Base-by-base conservation (phyloP, 306 rosid genomes). In the Biancaea sappan region DNA sequence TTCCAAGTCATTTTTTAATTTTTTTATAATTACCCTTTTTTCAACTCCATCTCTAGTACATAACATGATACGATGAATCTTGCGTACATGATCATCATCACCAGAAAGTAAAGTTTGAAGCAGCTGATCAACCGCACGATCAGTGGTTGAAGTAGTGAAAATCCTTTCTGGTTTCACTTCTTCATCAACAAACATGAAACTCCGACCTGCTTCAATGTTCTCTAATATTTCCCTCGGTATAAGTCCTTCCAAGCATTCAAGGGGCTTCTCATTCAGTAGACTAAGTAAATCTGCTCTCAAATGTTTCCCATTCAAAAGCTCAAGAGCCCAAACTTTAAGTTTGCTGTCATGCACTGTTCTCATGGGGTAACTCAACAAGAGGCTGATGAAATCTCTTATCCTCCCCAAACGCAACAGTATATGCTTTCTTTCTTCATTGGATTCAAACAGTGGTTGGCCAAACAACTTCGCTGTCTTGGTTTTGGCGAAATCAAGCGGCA, bases 101-200 rank as follows among this genome's bases (percentile, higher is more conserved):
- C 18, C 12, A 47, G 26, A 26, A 18, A n/a, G 0, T 44, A 74
- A 16, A 28, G 35, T 60, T 21, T 60, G 72, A 38, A 67, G 3
- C 9, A 80, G 58, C 50, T 80, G 83, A 2, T 18, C 4, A 22
- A 48, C 44, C 11, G 60, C 46, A 68, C 48, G 73, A 48, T 68
- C 56, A 2, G 1, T 21, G 6, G 74, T 2, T 69, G 22, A 31
- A 18, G 26, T 41, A 18, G 26, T 41, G 40, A 80, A 60, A 50
- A 80, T 51, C 9, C 6, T 52, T 37, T 51, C 26, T 28, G 76
- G 71, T 59, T 32, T 47, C 8, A 0, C 32, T 19, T 41, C 4
- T 8, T 37, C 11, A 1, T 6, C 10, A 29, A 4, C 16, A 26
- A 31, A 57, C 14, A 19, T 4, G 48, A 12, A 64, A 28, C 68